phyloP scores from a whole-genome alignment of 2,329 filamentous ascomycete species.

The Drechslerella dactyloides region DNA sequence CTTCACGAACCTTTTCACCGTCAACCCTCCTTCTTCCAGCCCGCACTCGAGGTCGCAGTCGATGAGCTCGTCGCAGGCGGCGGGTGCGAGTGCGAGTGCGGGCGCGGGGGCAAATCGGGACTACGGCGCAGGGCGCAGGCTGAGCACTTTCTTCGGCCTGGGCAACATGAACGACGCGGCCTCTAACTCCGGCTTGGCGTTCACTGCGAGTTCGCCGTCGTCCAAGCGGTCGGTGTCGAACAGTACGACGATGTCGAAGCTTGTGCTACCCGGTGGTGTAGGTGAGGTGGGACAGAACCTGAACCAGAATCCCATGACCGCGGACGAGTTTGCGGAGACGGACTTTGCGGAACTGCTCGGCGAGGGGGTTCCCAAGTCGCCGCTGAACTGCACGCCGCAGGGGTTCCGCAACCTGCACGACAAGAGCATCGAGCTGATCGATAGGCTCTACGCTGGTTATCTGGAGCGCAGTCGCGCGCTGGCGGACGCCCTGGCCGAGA shows the following conservation, averaged over 20 bases:
- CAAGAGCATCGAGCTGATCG: slow-evolving; percentile 36
- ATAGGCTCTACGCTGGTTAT: slow-evolving; percentile 30
- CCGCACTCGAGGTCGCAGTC: slow-evolving; percentile 34
- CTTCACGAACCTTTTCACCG: slow-evolving; percentile 38
- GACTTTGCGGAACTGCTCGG: slow-evolving; percentile 37
- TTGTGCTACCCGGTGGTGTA: slow-evolving; percentile 33
- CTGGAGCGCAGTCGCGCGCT: slow-evolving; percentile 33
- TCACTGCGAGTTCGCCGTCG: slow-evolving; percentile 27
- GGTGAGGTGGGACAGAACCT: slow-evolving; percentile 22
- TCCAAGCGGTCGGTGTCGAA: slow-evolving; percentile 48
- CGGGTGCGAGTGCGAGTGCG: slow-evolving; percentile 17
- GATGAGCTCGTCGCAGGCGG: slow-evolving; percentile 8
- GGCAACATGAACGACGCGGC: slow-evolving; percentile 31
- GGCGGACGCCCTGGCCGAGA: slow-evolving; percentile 35
- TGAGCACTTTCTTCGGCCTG: slow-evolving; percentile 42
- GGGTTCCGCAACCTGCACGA: slow-evolving; percentile 33
- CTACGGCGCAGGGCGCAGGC: too few species aligned
- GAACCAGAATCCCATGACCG: slow-evolving; percentile 38
- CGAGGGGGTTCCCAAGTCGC: slow-evolving; percentile 27
- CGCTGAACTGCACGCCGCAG: slow-evolving; percentile 42
- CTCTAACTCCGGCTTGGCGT: slow-evolving; percentile 44
- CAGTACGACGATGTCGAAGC: slow-evolving; percentile 45
- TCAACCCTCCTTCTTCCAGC: slow-evolving; percentile 9
- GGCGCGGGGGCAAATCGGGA: too few species aligned
- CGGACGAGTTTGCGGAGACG: slow-evolving; percentile 35